Evolutionary conservation across 768 basidiomycete genomes (phyloP).

Genomic region (Xerocomellus amylosporus): DNA sequence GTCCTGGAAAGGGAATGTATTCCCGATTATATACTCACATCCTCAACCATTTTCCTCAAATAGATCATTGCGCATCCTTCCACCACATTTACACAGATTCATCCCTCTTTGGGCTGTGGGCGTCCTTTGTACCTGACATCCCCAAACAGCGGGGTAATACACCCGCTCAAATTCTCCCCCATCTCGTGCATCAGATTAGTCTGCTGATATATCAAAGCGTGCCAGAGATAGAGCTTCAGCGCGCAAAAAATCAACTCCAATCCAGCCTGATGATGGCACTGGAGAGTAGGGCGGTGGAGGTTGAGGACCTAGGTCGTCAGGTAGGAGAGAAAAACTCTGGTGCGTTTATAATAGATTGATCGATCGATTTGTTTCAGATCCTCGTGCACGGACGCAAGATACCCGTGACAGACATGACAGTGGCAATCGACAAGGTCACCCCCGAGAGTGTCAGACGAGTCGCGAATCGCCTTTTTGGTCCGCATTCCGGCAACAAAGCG

Average conservation of each 20-base stretch:
- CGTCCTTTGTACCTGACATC: constrained; percentile 71
- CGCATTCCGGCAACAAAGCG: constrained; percentile 57
- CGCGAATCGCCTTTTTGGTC: constrained; percentile 72
- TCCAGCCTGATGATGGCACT: constrained; percentile 92
- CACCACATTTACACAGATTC: constrained; percentile 97
- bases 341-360: not conserved
- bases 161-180: constrained; percentile 69
- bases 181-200: constrained; percentile 87
- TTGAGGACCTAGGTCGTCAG: constrained; percentile 91
- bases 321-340: constrained; percentile 33
- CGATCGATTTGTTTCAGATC: constrained; percentile 43
- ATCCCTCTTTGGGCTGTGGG: constrained; percentile 88
- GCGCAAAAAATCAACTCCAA: constrained; percentile 96
- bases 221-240: constrained; percentile 64
- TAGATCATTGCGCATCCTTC: constrained; percentile 96
- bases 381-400: constrained; percentile 86
- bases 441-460: constrained; percentile 70
- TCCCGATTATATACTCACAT: constrained; percentile 94
- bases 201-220: constrained; percentile 69
- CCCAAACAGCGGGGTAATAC: constrained; percentile 58
- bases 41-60: constrained; percentile 88
- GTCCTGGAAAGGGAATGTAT: constrained; percentile 99
- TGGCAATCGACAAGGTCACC: constrained; percentile 75
- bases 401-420: constrained; percentile 87
- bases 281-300: constrained; percentile 80